Conservation (phyloP, 164 flowering plant genomes). For the Brasenia schreberi region DNA sequence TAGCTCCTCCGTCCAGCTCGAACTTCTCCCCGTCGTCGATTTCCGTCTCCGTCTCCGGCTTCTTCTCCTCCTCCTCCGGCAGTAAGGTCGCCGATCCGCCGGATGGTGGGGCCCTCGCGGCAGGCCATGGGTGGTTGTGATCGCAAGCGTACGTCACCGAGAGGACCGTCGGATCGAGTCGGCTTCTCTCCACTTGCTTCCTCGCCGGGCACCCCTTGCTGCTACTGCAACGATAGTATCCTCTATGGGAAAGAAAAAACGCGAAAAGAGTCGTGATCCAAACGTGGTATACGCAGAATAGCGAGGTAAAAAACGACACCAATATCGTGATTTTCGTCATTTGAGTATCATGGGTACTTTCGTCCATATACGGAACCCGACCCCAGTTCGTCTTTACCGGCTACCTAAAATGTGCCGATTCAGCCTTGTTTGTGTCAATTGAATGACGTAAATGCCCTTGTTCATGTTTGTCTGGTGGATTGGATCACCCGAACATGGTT, state of each 20-base stretch:
- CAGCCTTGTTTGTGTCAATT: background rate
- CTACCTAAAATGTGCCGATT: background rate
- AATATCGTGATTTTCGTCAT: background rate
- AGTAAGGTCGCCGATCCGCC: background rate
- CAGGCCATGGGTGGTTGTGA: slow-evolving; percentile 79
- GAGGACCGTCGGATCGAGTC: slow-evolving; percentile 64
- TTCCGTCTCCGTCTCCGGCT: background rate
- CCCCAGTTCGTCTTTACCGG: background rate
- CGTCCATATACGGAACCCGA: background rate
- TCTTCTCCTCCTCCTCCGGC: background rate
- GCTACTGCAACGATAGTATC: slow-evolving; percentile 82
- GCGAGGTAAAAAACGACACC: background rate
- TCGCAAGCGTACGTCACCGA: slow-evolving; percentile 79
- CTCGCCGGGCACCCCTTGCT: slow-evolving; percentile 94
- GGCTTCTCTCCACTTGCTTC: slow-evolving; percentile 86
- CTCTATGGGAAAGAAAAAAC: slow-evolving; percentile 27
- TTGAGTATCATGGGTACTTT: background rate
- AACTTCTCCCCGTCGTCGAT: background rate
- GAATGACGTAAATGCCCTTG: background rate
- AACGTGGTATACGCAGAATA: background rate
- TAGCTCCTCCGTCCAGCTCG: background rate
- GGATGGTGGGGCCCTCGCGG: slow-evolving; percentile 8
- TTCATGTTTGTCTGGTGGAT: background rate
- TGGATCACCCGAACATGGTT: background rate
- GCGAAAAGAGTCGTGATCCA: background rate